These are phyloP conservation scores for Avena insularis DNA, from an alignment of 176 grass and related monocot genomes.

Conservation along the genomic window DNA sequence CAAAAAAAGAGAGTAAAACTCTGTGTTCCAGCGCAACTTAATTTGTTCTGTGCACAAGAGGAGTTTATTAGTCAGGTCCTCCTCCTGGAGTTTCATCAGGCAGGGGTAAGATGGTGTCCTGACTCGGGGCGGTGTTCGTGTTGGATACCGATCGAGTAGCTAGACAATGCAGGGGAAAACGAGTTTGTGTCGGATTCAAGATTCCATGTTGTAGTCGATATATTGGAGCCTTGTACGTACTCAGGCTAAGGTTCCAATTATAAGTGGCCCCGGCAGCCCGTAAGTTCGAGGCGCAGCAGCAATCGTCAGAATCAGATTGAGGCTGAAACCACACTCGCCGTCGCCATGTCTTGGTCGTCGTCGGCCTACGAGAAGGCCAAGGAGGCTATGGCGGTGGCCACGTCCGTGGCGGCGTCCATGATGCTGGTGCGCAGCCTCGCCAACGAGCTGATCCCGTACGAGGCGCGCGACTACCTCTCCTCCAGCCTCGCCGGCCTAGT, in stretches of 20 bases:
- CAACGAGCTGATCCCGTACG: background rate
- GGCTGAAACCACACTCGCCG: background rate
- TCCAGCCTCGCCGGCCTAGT: background rate
- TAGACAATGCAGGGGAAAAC: too few relatives aligned
- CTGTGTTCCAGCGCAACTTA: too few relatives aligned
- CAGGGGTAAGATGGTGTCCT: too few relatives aligned
- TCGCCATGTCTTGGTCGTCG: background rate
- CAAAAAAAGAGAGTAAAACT: too few relatives aligned
- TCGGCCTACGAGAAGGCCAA: background rate
- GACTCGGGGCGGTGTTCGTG: too few relatives aligned
- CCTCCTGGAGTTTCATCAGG: too few relatives aligned
- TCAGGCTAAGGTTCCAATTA: background rate
- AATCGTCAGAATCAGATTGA: background rate
- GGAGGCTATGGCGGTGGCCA: slow-evolving; percentile 9
- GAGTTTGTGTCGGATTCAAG: background rate
- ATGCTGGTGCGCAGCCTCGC: background rate
- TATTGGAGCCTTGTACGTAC: background rate
- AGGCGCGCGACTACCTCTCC: background rate
- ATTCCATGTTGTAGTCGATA: background rate
- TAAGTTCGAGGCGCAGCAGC: background rate
- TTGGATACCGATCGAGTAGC: too few relatives aligned
- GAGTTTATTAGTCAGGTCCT: too few relatives aligned
- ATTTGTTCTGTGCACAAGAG: too few relatives aligned
- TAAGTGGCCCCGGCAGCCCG: background rate
- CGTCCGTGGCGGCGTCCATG: background rate